Evolutionary conservation across 169 alveolate genomes (phyloP), one percentile per base, ranked within the genome.

Genomic region (Neospora caninum): DNA sequence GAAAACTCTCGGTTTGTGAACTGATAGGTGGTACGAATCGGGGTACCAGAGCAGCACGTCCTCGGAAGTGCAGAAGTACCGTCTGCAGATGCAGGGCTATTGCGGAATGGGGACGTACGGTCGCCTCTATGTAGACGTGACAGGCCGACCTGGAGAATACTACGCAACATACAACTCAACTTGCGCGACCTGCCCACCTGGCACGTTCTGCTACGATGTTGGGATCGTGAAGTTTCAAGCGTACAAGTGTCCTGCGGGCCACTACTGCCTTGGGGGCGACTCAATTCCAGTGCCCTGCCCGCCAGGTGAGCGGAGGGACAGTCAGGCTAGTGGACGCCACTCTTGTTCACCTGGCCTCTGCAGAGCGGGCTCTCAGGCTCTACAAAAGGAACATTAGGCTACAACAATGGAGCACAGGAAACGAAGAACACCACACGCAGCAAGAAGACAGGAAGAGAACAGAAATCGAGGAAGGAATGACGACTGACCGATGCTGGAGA

Each of bases 21-120:
- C 31, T 0, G 78, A 73, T 43, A 73, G 84, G 84, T 73, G 84
- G 84, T 73, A 73, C n/a, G 84, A 73, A 34, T 73, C 84, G 7
- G 84, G 84, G 22, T n/a, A n/a, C 10, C 36, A 64, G 78, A 64
- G 78, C 78, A 64, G 78, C 78, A 64, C 78, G 49, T 38, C 45
- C 84, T 25, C 84, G 49, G 49, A n/a, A 34, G 84, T 36, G 39
- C 27, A 13, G n/a, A n/a, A 36, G 10, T 34, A n/a, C 43, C 49
- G 45, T 73, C 41, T 73, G 29, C 45, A 64, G 45, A 73, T 73
- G 84, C 84, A 73, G 43, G 84, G 84, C 41, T 73, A 36, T 43
- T 73, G 84, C 84, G 84, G 84, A n/a, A 73, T 73, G 84, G 84
- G 84, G 49, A 73, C 84, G 43, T 73, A 73, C 84, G 84, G 84